Percentiles rank a stretch among this genome's conserved stretches.
Conservation (phyloP, 2,329 filamentous ascomycete species). For the Microsporum ferrugineum region DNA sequence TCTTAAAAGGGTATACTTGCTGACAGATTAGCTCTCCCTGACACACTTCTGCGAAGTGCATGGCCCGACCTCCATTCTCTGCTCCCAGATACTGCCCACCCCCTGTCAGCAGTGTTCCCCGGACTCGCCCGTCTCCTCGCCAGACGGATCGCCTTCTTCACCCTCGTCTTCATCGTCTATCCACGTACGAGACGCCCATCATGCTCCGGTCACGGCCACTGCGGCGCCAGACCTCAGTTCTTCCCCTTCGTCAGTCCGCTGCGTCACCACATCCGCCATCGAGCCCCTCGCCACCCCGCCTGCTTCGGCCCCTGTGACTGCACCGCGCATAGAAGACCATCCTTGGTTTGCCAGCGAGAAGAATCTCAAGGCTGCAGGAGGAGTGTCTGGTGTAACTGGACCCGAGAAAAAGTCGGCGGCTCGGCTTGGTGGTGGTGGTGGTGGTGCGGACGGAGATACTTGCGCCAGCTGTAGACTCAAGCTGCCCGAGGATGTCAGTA, state of each 20-base stretch:
- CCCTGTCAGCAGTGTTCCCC: conserved; percentile 43
- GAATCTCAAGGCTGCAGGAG: conserved; percentile 22
- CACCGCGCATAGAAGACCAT: conserved; percentile 36
- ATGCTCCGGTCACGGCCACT: conserved; percentile 2
- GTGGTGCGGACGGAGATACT: conserved; percentile 39
- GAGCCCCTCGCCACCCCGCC: conserved; percentile 16
- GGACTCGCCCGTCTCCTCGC: conserved; percentile 28
- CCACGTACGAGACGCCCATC: conserved; percentile 9
- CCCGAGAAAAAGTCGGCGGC: not conserved
- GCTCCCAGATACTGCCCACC: conserved; percentile 47
- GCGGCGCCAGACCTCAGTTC: not conserved
- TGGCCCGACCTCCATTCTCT: conserved; percentile 51
- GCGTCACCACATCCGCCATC: conserved; percentile 7
- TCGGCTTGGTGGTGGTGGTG: conserved; percentile 19
- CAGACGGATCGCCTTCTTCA: conserved; percentile 32
- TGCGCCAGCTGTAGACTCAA: conserved; percentile 49
- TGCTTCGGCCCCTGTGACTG: conserved; percentile 12
- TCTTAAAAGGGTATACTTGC: not conserved
- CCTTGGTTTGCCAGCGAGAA: conserved; percentile 40
- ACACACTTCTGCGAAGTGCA: conserved; percentile 54
- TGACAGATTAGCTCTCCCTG: conserved; percentile 42
- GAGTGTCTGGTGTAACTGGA: conserved; percentile 29
- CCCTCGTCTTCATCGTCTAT: conserved; percentile 11
- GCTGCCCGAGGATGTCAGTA: conserved; percentile 44
- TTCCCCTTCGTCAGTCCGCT: conserved; percentile 10